A percentile compares a stretch with the other conserved stretches of the same genome.
These are phyloP conservation scores for Pleurostoma richardsiae DNA, from an alignment of 2,329 filamentous ascomycete genomes.

Conservation along the genomic window DNA sequence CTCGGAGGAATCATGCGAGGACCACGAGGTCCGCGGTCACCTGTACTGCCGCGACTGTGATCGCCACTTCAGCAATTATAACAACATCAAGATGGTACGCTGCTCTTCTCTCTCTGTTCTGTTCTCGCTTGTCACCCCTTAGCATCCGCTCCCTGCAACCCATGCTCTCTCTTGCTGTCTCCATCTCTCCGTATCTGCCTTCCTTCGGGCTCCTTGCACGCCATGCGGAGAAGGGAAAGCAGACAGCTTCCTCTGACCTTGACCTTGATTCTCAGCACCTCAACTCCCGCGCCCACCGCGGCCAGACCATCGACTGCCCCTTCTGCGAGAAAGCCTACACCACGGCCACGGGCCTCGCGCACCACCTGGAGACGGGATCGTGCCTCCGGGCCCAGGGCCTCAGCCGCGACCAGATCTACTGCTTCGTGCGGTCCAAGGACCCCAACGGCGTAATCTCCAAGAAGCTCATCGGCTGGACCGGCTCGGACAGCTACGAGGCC, in stretches of 20 bases:
- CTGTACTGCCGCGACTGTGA: conserved; percentile 6
- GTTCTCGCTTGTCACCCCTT: no score
- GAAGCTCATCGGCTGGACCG: conserved; percentile 41
- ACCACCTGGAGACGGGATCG: conserved; percentile 52
- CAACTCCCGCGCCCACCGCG: conserved; percentile 44
- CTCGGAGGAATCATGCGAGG: not conserved
- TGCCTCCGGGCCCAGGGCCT: conserved; percentile 40
- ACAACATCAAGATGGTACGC: conserved; percentile 25
- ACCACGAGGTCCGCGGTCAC: conserved; percentile 5
- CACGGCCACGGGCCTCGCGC: conserved; percentile 46
- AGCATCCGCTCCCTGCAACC: not conserved
- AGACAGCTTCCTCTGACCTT: not conserved
- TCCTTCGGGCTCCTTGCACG: no score
- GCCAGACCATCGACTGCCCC: conserved; percentile 40
- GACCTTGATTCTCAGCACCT: conserved; percentile 39
- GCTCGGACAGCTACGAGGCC: conserved; percentile 27
- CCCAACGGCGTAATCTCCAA: conserved; percentile 42
- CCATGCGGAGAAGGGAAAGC: no score
- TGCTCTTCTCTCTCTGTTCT: no score
- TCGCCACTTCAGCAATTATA: not conserved
- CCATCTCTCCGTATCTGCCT: no score
- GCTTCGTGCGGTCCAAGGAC: conserved; percentile 38
- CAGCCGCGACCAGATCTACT: conserved; percentile 42
- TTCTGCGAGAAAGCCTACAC: conserved; percentile 44
- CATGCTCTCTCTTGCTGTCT: not conserved